Conservation (phyloP, 257 asterid genomes). For the Sherardia arvensis region DNA sequence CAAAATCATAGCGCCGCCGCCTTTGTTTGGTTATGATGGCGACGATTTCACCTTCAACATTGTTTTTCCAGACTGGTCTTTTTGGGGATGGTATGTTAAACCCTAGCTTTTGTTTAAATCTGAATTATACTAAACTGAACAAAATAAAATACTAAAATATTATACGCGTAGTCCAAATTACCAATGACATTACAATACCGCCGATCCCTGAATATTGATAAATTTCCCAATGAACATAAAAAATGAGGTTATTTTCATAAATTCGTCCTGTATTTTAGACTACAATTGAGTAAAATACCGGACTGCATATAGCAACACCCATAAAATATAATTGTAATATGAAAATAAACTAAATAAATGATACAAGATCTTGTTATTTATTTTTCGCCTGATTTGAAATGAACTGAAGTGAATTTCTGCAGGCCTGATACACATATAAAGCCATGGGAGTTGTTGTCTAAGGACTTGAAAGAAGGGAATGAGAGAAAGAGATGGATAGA, state of each 20-base stretch:
- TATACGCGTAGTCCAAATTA: too few relatives aligned
- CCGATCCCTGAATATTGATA: too few relatives aligned
- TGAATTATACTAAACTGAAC: too few relatives aligned
- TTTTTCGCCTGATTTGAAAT: too few relatives aligned
- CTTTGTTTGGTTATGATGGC: slow-evolving; percentile 24
- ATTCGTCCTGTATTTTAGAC: too few relatives aligned
- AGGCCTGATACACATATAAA: slow-evolving; percentile 82
- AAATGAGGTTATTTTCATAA: too few relatives aligned
- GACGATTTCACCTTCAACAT: slow-evolving; percentile 27
- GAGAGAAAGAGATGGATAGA: slow-evolving; percentile 48
- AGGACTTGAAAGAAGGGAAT: slow-evolving; percentile 57
- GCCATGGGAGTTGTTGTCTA: slow-evolving; percentile 57
- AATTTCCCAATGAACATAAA: too few relatives aligned
- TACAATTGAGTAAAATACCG: too few relatives aligned
- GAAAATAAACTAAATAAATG: not conserved
- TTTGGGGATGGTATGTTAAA: slow-evolving; percentile 42
- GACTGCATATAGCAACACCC: too few relatives aligned
- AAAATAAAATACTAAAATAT: too few relatives aligned
- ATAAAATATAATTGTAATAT: too few relatives aligned
- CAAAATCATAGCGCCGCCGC: slow-evolving; percentile 21
- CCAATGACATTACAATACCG: too few relatives aligned
- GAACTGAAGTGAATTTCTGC: not conserved
- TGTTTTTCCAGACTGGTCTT: slow-evolving; percentile 47
- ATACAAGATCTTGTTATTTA: not conserved
- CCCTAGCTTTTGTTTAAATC: not conserved